Percentiles rank a stretch among this genome's conserved stretches.
phyloP scores from a whole-genome alignment of 805 yeast species.

The Pichia sporocuriosa region DNA sequence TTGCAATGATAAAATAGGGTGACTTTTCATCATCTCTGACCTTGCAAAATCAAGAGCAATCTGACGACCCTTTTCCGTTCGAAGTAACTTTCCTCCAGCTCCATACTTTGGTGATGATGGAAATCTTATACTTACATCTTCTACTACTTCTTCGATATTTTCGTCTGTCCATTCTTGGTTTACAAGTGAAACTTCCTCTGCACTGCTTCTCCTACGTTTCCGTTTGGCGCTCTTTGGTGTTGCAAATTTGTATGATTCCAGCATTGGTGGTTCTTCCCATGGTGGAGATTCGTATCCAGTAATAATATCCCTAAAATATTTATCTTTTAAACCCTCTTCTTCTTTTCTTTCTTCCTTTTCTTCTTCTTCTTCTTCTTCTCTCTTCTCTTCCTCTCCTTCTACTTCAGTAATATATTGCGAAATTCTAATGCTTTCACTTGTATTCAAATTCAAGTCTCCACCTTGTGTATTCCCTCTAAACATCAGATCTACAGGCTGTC shows the following conservation, averaged over 20 bases:
- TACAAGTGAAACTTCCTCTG: too few relatives aligned
- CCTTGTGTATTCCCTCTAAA: too few relatives aligned
- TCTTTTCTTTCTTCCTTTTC: not conserved
- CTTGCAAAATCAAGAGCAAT: slow-evolving; percentile 24
- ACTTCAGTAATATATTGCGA: not conserved
- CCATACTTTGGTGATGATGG: slow-evolving; percentile 43
- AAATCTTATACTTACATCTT: slow-evolving; percentile 29
- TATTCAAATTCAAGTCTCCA: too few relatives aligned
- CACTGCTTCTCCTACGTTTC: slow-evolving; percentile 5
- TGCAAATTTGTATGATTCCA: slow-evolving; percentile 20
- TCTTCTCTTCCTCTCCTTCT: not conserved
- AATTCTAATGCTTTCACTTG: too few relatives aligned
- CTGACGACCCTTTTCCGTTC: slow-evolving; percentile 24
- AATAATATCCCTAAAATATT: slow-evolving; percentile 12
- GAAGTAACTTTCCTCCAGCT: slow-evolving; percentile 30
- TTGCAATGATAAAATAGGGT: slow-evolving; percentile 21
- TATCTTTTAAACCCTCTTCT: slow-evolving; percentile 2
- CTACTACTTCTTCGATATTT: slow-evolving; percentile 9
- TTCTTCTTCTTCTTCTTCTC: not conserved
- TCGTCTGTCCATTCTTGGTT: too few relatives aligned
- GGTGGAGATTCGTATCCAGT: slow-evolving; percentile 30
- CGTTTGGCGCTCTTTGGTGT: not conserved
- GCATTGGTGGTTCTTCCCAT: slow-evolving; percentile 27
- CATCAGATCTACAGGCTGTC: not conserved
- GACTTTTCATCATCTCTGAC: slow-evolving; percentile 20